These are phyloP conservation scores for Fraxinus sp. DNA, from an alignment of 305 asterid species.

Conservation along the genomic window DNA sequence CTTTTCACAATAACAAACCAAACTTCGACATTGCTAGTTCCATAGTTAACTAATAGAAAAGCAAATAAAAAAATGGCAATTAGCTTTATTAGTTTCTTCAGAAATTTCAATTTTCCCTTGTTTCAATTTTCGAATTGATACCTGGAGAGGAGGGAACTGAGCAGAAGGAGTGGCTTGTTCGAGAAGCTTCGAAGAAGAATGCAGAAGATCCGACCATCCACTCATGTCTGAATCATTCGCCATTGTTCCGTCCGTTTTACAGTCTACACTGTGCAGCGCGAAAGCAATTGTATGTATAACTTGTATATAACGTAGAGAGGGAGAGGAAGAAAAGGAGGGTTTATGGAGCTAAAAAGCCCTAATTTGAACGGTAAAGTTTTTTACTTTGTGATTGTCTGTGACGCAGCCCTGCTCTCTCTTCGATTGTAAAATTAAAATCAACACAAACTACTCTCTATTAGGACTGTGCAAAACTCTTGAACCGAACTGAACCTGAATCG, in stretches of 20 bases:
- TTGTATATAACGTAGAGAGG: not conserved
- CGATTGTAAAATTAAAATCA: no score
- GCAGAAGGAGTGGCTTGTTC: slow-evolving; percentile 99
- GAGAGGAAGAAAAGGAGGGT: slow-evolving; percentile 28
- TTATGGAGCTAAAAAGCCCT: slow-evolving; percentile 48
- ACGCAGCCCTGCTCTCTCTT: not conserved
- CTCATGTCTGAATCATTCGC: slow-evolving; percentile 81
- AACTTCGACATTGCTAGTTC: not conserved
- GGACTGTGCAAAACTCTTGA: no score
- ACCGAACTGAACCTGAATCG: no score
- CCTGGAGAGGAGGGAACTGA: slow-evolving; percentile 98
- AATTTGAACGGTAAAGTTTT: slow-evolving; percentile 40
- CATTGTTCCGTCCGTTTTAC: slow-evolving; percentile 37
- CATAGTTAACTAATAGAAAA: not conserved
- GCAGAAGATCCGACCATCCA: slow-evolving; percentile 91
- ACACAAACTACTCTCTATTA: no score
- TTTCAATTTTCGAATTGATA: slow-evolving; percentile 15
- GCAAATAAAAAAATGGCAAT: not conserved
- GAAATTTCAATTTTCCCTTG: not conserved
- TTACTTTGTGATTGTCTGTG: slow-evolving; percentile 22
- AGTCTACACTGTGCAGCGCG: not conserved
- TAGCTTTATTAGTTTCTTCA: not conserved
- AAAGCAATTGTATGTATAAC: not conserved
- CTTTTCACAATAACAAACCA: not conserved
- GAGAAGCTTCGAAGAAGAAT: slow-evolving; percentile 92